Percentiles rank a stretch among this genome's conserved stretches.
Conservation (phyloP, 2,329 filamentous ascomycete species). For the Neopestalotiopsis sp. region DNA sequence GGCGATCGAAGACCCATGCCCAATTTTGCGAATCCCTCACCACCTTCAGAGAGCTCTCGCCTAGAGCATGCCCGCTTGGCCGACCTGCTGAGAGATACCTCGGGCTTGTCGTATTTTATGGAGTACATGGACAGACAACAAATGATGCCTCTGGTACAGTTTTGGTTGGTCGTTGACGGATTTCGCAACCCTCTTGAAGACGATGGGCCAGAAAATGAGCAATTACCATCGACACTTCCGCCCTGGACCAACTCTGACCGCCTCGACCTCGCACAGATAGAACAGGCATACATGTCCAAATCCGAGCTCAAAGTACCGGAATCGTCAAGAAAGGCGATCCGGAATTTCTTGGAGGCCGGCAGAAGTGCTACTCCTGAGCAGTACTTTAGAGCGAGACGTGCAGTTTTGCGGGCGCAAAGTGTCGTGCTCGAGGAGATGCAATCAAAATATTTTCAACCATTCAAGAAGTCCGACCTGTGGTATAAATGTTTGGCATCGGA, state of each 20-base stretch:
- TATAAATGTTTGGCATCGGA: slow-evolving; percentile 95
- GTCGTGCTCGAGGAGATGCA: slow-evolving; percentile 85
- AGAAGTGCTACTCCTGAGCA: slow-evolving; percentile 77
- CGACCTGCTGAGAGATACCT: slow-evolving; percentile 87
- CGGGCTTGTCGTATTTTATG: slow-evolving; percentile 98
- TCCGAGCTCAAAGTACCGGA: slow-evolving; percentile 80
- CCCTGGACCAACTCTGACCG: slow-evolving; percentile 86
- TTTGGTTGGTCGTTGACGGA: slow-evolving; percentile 97
- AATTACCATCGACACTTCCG: slow-evolving; percentile 64
- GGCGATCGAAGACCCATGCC: slow-evolving; percentile 53
- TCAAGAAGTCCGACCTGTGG: slow-evolving; percentile 92
- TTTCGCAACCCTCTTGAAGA: slow-evolving; percentile 94
- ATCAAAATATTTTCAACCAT: slow-evolving; percentile 78
- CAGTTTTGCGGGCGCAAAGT: slow-evolving; percentile 83
- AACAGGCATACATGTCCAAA: slow-evolving; percentile 85
- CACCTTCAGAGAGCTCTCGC: slow-evolving; percentile 55
- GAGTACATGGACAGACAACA: slow-evolving; percentile 96
- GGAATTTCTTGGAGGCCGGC: slow-evolving; percentile 79
- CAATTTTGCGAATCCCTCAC: slow-evolving; percentile 36
- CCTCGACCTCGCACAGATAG: slow-evolving; percentile 87
- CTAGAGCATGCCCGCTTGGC: slow-evolving; percentile 78
- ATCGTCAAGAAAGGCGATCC: slow-evolving; percentile 72
- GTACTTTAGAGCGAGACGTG: slow-evolving; percentile 81
- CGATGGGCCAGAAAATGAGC: slow-evolving; percentile 72
- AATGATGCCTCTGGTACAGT: slow-evolving; percentile 90